A percentile compares a stretch with the other conserved stretches of the same genome.
Conservation (phyloP, 306 rosid species). For the Prunus davidiana region DNA sequence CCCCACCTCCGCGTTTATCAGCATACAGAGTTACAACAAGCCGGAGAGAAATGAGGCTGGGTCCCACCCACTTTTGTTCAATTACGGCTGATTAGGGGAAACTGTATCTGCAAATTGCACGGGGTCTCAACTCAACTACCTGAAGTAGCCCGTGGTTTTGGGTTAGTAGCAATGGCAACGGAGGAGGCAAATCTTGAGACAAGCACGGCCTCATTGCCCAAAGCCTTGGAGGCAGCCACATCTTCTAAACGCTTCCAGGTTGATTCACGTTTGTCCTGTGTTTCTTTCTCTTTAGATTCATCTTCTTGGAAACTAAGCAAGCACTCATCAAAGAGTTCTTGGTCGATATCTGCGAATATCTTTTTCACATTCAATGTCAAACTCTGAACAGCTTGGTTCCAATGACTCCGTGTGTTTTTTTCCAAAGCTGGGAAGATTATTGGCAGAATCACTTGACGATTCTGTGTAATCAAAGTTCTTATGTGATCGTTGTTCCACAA, state of each 20-base stretch:
- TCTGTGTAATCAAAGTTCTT: slow-evolving; percentile 57
- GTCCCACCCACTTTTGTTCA: slow-evolving; percentile 13
- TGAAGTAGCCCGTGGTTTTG: slow-evolving; percentile 29
- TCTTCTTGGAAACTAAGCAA: slow-evolving; percentile 46
- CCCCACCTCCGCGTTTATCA: slow-evolving; percentile 15
- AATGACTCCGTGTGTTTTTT: slow-evolving; percentile 48
- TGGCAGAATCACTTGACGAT: slow-evolving; percentile 51
- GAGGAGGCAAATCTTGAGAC: slow-evolving; percentile 45
- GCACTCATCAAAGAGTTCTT: slow-evolving; percentile 50
- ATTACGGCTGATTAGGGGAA: not conserved
- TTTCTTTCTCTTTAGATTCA: slow-evolving; percentile 48
- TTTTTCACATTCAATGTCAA: slow-evolving; percentile 59
- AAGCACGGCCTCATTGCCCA: slow-evolving; percentile 47
- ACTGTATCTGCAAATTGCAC: slow-evolving; percentile 3
- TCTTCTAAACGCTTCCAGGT: slow-evolving; percentile 57
- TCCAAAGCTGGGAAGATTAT: slow-evolving; percentile 59
- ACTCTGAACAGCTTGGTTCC: slow-evolving; percentile 74
- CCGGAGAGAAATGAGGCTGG: slow-evolving; percentile 9
- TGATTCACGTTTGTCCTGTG: slow-evolving; percentile 49
- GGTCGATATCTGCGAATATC: slow-evolving; percentile 57
- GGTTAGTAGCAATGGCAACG: slow-evolving; percentile 30
- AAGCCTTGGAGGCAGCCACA: slow-evolving; percentile 46
- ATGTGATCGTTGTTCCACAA: slow-evolving; percentile 71
- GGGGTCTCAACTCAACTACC: slow-evolving; percentile 36
- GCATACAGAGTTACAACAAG: not conserved